A percentile compares a stretch with the other conserved stretches of the same genome.
Evolutionary conservation across 192 early-diverging fungal genomes (phyloP).

Genomic region (Spizellomyces punctatus): DNA sequence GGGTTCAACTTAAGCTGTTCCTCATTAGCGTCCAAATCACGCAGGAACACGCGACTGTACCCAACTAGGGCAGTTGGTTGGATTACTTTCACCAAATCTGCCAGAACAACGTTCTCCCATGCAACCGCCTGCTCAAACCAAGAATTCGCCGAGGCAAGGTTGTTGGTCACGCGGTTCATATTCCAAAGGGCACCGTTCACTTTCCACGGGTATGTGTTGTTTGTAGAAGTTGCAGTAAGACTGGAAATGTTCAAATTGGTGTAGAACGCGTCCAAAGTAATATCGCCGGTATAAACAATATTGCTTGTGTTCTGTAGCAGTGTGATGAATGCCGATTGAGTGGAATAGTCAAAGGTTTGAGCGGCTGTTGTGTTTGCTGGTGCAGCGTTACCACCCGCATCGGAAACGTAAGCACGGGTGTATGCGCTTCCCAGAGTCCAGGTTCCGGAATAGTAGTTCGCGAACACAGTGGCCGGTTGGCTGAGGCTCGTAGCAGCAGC

Average conservation of each 20-base stretch:
- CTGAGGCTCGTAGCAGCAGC: neutral
- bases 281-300: neutral
- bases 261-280: neutral
- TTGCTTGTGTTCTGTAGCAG: neutral
- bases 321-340: neutral
- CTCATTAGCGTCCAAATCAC: neutral
- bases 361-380: neutral
- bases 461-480: neutral
- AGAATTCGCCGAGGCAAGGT: neutral
- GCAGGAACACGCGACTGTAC: neutral
- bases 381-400: neutral
- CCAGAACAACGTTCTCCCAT: conserved; percentile 11
- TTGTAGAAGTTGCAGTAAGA: neutral
- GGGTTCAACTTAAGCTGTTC: neutral
- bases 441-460: neutral
- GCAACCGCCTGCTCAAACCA: conserved; percentile 21
- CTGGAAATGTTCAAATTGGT: neutral
- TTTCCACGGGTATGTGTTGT: neutral
- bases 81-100: conserved; percentile 14
- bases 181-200: neutral
- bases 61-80: neutral
- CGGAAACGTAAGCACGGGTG: neutral
- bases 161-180: neutral
- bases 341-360: neutral
- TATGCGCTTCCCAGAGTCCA: neutral